phyloP scores from a whole-genome alignment of 495 filamentous ascomycete species.

The Penicillium malachiteum region DNA sequence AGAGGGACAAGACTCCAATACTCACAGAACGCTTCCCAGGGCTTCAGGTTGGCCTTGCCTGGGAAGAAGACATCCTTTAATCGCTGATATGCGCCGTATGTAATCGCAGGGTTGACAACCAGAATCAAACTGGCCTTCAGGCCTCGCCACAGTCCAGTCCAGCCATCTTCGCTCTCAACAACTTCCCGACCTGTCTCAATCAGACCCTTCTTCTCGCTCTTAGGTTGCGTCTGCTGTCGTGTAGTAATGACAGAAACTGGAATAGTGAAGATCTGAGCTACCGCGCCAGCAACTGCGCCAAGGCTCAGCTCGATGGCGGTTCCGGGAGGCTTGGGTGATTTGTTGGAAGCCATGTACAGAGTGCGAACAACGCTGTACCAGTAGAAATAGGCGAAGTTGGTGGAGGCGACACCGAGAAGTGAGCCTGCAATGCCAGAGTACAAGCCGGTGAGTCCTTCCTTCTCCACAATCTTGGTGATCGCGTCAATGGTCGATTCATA shows the following conservation, averaged over 20 bases:
- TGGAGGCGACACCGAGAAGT: conserved; percentile 88
- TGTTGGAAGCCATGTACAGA: conserved; percentile 71
- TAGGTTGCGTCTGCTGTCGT: conserved; percentile 88
- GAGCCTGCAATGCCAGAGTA: conserved; percentile 87
- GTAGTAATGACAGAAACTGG: conserved; percentile 95
- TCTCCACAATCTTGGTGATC: conserved; percentile 76
- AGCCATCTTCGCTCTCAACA: conserved; percentile 84
- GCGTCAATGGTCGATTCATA: conserved; percentile 87
- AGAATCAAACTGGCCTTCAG: conserved; percentile 95
- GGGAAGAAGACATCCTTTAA: conserved; percentile 78
- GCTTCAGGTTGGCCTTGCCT: conserved; percentile 70
- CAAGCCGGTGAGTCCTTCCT: conserved; percentile 78
- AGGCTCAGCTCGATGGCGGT: conserved; percentile 84
- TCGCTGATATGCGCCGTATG: conserved; percentile 95
- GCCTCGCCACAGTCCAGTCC: conserved; percentile 87
- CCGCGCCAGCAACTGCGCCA: conserved; percentile 83
- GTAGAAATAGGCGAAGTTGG: conserved; percentile 99
- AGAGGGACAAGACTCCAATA: conserved; percentile 11
- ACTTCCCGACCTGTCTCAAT: conserved; percentile 88
- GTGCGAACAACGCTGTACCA: conserved; percentile 92
- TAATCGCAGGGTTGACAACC: conserved; percentile 96
- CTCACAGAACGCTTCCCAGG: conserved; percentile 91
- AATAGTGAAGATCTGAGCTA: conserved; percentile 95
- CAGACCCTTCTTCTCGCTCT: conserved; percentile 80
- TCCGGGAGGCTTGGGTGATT: conserved; percentile 62